These are phyloP conservation scores for Fusarium devonianum DNA, from an alignment of 2,329 filamentous ascomycete genomes.

Conservation along the genomic window DNA sequence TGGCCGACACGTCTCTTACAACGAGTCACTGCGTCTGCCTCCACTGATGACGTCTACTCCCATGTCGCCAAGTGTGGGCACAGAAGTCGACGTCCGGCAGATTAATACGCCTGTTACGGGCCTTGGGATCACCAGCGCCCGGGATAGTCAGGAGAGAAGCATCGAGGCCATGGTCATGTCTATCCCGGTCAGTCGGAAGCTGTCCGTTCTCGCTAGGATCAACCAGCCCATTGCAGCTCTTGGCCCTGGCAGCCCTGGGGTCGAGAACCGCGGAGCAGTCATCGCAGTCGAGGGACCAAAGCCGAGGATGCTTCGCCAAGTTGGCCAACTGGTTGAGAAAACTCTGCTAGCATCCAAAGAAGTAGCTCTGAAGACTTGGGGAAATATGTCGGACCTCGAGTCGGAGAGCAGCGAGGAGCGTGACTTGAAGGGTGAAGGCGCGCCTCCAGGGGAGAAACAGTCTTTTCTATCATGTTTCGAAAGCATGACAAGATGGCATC, in stretches of 20 bases:
- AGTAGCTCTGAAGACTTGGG: slow-evolving; percentile 54
- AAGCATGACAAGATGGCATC: slow-evolving; percentile 77
- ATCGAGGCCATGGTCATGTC: slow-evolving; percentile 77
- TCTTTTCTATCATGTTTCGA: slow-evolving; percentile 68
- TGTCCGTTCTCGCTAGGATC: slow-evolving; percentile 78
- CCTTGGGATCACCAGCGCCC: slow-evolving; percentile 34
- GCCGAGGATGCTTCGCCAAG: slow-evolving; percentile 55
- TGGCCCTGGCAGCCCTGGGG: slow-evolving; percentile 41
- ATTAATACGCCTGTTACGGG: slow-evolving; percentile 40
- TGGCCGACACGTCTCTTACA: slow-evolving; percentile 57
- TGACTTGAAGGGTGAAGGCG: slow-evolving; percentile 22
- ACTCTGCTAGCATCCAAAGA: slow-evolving; percentile 61
- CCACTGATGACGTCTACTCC: slow-evolving; percentile 57
- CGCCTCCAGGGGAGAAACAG: slow-evolving; percentile 43
- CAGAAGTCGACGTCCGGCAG: slow-evolving; percentile 40
- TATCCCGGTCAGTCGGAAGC: slow-evolving; percentile 77
- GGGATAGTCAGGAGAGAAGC: slow-evolving; percentile 51
- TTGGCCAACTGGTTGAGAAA: slow-evolving; percentile 70
- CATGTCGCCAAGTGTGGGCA: slow-evolving; percentile 41
- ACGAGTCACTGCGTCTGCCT: slow-evolving; percentile 62
- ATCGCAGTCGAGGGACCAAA: slow-evolving; percentile 84
- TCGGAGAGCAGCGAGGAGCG: slow-evolving; percentile 13
- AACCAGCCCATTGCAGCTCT: slow-evolving; percentile 68
- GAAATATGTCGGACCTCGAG: slow-evolving; percentile 43
- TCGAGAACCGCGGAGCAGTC: slow-evolving; percentile 73